Evolutionary conservation across 2,329 filamentous ascomycete species (phyloP), one percentile per base, ranked within the genome.

Genomic region (Aspergillus ruber): DNA sequence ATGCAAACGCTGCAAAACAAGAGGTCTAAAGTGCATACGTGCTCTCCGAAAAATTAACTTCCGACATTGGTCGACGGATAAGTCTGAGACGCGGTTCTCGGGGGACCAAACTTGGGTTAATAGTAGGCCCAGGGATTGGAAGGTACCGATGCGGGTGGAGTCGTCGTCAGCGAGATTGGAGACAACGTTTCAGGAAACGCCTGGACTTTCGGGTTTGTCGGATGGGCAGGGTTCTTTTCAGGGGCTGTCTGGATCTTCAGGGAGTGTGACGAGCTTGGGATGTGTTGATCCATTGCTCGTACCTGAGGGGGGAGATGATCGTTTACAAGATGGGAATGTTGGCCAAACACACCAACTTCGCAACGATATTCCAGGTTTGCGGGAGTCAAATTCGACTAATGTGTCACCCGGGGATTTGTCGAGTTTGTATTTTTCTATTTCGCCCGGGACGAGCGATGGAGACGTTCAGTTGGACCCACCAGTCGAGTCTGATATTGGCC

Each of bases 81-180:
- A 48, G 5, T 44, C 51, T 12, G 48, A 51, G 12, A 36, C 47
- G 6, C 46, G 23, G 18, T 55, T 57, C 32, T 42, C 45, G 2
- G 38, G 47, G 15, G 44, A 51, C 10, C 57, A 59, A 33, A 44
- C 48, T 12, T 59, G 57, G 57, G 56, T 59, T n/a, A 57, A 54
- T 41, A 59, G 57, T 36, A 46, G 45, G 43, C 54, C 54, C 5
- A 53, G 35, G 15, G 48, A 44, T 13, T 58, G 57, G 56, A 54
- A 43, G 20, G 27, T 35, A 2, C 5, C 45, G 9, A 32, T 29
- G n/a, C 27, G 42, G 29, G 25, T 12, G 7, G 25, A 12, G 3
- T 29, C 25, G 25, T 29, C 25, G 5, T 29, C 25, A 29, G 25
- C n/a, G n/a, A n/a, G 25, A 1, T 27, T 27, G 17, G 3, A 43